A percentile compares a stretch with the other conserved stretches of the same genome.
Conservation (phyloP, 2,329 filamentous ascomycete genomes). For the Xylariaceae sp. region DNA sequence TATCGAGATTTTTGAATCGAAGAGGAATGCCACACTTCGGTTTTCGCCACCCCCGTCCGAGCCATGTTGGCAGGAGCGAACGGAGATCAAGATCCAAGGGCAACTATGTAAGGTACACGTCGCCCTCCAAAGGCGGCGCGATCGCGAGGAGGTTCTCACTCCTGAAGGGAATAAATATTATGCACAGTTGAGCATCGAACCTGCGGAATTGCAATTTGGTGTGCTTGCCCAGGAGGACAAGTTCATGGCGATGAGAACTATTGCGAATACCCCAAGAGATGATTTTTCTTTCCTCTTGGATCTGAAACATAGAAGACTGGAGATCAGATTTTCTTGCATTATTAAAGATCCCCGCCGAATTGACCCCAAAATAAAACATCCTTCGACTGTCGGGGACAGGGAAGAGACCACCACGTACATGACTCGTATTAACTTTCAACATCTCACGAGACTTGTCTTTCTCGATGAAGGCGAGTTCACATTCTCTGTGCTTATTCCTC, state of each 20-base stretch:
- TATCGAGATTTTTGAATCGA: conserved; percentile 28
- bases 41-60: conserved; percentile 32
- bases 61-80: conserved; percentile 28
- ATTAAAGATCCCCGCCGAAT: conserved; percentile 34
- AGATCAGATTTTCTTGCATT: conserved; percentile 46
- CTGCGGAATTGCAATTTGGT: conserved; percentile 34
- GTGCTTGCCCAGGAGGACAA: conserved; percentile 45
- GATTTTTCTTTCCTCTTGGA: conserved; percentile 48
- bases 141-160: background rate
- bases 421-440: conserved; percentile 51
- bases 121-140: conserved; percentile 12
- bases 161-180: conserved; percentile 24
- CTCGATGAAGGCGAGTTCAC: conserved; percentile 40
- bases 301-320: conserved; percentile 46
- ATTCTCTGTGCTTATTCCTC: conserved; percentile 48
- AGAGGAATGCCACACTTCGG: conserved; percentile 13
- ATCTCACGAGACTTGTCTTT: conserved; percentile 53
- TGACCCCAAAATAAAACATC: conserved; percentile 22
- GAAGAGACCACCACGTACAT: conserved; percentile 43
- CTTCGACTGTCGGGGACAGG: conserved; percentile 25
- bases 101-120: conserved; percentile 11
- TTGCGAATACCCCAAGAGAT: conserved; percentile 28
- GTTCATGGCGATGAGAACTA: conserved; percentile 65
- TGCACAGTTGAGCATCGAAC: conserved; percentile 21
- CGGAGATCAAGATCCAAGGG: conserved; percentile 23